Base-by-base conservation (phyloP, 805 yeast species). In the Saccharomyces kudriavzevii region DNA sequence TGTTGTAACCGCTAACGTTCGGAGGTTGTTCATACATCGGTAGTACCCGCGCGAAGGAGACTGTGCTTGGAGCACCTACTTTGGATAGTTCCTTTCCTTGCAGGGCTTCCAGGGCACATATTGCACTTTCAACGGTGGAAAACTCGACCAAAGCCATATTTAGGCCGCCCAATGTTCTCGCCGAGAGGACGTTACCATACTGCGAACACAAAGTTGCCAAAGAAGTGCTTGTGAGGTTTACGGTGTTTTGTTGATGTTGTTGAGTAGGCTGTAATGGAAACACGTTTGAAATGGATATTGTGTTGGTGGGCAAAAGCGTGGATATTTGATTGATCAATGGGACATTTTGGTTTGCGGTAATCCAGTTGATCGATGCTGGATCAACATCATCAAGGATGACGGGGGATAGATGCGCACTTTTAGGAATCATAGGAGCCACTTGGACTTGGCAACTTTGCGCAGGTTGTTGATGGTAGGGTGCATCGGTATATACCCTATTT, bases 1-100 rank as follows among this genome's bases (percentile, higher is more conserved):
- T 35, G 9, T 8, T 35, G 6, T 29, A 52, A 24, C 53, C 40
- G 45, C 17, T 49, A 49, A 31, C 51, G 52, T 49, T 58, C 27
- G 61, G 58, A 40, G 62, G 60, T 55, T 64, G 70, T 54, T 60
- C 57, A 56, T 67, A 69, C 66, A 61, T 66, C 40, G 71, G 78
- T 60, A 69, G 61, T 29, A 89, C 79, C 63, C 85, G 87, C 2
- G 97, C 97, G 76, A 89, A 94, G 0, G 91, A 88, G 35, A 89
- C 89, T 40, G 82, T 74, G 65, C 94, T 81, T 17, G 85, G 81
- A 25, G 80, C 76, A 2, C 96, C 96, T 1, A 92, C 88, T 55
- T 83, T 79, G 1, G 73, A 70, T 43, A 92, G 75, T 64, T 92
- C 97, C 58, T 84, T 83, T 58, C 90, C 95, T 63, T 87, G 89